phyloP scores from a whole-genome alignment of 176 grass and related monocot species.

The Aechmea fasciata region DNA sequence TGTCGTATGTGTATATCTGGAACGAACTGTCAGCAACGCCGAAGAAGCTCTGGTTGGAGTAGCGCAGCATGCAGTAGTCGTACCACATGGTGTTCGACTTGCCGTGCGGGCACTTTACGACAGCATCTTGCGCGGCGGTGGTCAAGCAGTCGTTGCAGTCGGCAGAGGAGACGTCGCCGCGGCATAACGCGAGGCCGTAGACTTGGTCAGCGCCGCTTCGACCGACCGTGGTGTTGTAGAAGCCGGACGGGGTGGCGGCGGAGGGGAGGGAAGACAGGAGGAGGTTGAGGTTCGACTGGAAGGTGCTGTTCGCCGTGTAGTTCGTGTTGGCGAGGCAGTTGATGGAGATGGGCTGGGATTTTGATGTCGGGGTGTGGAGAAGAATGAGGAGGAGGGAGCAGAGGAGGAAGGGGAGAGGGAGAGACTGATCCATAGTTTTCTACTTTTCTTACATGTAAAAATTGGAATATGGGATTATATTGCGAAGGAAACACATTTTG shows the following conservation, averaged over 20 bases:
- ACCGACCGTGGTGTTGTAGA: too few relatives aligned
- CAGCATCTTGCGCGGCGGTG: background rate
- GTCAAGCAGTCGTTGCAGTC: slow-evolving; percentile 7
- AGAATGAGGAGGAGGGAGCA: too few relatives aligned
- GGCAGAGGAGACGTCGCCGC: background rate
- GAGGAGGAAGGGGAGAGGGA: too few relatives aligned
- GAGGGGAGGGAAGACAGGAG: slow-evolving; percentile 24
- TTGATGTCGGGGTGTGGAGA: too few relatives aligned
- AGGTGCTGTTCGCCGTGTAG: slow-evolving; percentile 16
- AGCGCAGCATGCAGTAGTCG: slow-evolving; percentile 10
- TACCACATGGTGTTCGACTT: slow-evolving; percentile 10
- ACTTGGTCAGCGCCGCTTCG: background rate
- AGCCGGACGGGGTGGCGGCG: too few relatives aligned
- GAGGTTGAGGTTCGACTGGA: slow-evolving; percentile 11
- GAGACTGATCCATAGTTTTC: too few relatives aligned
- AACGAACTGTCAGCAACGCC: background rate
- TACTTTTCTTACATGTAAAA: too few relatives aligned
- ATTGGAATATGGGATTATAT: too few relatives aligned
- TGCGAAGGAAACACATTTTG: too few relatives aligned
- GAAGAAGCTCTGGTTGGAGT: slow-evolving; percentile 15
- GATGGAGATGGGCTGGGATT: too few relatives aligned
- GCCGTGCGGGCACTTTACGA: background rate
- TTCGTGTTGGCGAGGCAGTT: background rate
- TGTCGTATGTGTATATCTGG: background rate
- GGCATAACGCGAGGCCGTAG: slow-evolving; percentile 20